Conservation (phyloP, 306 rosid species). For the Begonia fuchsioides region DNA sequence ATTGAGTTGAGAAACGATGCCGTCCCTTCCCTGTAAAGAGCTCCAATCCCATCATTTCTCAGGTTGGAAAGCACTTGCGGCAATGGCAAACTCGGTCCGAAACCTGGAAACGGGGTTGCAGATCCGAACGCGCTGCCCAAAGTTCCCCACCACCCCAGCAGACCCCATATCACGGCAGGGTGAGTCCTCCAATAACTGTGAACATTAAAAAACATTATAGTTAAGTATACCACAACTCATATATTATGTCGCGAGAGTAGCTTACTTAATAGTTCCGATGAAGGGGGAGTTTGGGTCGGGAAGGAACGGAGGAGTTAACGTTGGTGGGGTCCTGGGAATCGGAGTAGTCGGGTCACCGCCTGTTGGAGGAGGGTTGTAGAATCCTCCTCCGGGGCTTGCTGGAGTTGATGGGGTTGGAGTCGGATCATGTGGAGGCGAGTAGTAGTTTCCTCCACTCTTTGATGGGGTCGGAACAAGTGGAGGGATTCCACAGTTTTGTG, state of each 20-base stretch:
- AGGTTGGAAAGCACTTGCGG: constrained; percentile 79
- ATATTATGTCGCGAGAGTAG: neutral
- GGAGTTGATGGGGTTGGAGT: constrained; percentile 23
- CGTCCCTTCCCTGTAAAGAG: constrained; percentile 69
- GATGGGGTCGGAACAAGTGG: neutral
- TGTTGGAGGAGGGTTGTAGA: constrained; percentile 45
- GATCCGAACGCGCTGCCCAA: constrained; percentile 51
- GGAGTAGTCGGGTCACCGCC: neutral
- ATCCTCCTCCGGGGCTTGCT: constrained; percentile 35
- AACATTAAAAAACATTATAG: too few species aligned
- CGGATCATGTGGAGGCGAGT: constrained; percentile 38
- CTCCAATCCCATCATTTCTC: constrained; percentile 59
- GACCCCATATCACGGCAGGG: constrained; percentile 68
- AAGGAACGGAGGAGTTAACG: constrained; percentile 40
- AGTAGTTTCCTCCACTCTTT: constrained; percentile 31
- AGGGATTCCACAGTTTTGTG: constrained; percentile 8
- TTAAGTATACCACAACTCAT: too few species aligned
- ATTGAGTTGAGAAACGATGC: constrained; percentile 74
- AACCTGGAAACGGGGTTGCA: constrained; percentile 36
- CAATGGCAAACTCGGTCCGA: constrained; percentile 34
- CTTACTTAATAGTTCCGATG: constrained; percentile 66
- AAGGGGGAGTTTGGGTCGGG: constrained; percentile 56
- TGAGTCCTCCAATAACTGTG: constrained; percentile 76
- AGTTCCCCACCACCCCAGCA: constrained; percentile 88
- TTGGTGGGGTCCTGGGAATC: constrained; percentile 27